These are phyloP conservation scores for Solanum dulcamara DNA, from an alignment of 257 asterid species.

Conservation along the genomic window DNA sequence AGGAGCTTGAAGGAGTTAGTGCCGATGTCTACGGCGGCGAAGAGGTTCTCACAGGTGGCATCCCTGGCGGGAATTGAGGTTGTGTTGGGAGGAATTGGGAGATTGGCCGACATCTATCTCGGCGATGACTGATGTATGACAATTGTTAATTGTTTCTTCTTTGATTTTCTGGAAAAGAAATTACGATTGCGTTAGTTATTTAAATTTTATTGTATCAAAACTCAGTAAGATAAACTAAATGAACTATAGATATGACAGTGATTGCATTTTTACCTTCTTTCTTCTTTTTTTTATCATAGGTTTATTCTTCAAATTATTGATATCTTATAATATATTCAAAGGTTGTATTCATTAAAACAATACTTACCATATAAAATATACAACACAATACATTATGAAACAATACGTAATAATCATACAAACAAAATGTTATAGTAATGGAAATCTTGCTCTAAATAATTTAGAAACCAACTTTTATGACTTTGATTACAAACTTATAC, in stretches of 20 bases:
- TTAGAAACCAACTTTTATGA: not conserved
- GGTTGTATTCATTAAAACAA: no score
- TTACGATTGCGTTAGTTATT: no score
- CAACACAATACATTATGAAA: not conserved
- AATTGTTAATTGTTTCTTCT: not conserved
- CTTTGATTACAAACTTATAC: not conserved
- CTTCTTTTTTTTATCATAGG: no score
- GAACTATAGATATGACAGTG: no score
- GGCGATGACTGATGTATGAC: not conserved
- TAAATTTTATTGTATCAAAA: no score
- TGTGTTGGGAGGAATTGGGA: not conserved
- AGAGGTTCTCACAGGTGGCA: not conserved
- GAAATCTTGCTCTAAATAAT: not conserved
- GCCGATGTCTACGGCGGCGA: slow-evolving; percentile 75
- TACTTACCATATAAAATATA: no score
- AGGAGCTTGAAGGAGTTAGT: slow-evolving; percentile 73
- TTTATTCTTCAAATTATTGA: no score
- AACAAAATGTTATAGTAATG: not conserved
- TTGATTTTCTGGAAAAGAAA: not conserved
- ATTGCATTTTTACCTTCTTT: no score
- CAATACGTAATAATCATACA: no score
- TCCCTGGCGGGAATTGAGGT: not conserved
- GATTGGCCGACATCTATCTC: slow-evolving; percentile 7
- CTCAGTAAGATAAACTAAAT: no score
- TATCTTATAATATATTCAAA: no score